Percentiles rank a stretch among this genome's conserved stretches.
These are phyloP conservation scores for Aspergillus neoniger DNA, from an alignment of 2,329 filamentous ascomycete species.

Conservation along the genomic window DNA sequence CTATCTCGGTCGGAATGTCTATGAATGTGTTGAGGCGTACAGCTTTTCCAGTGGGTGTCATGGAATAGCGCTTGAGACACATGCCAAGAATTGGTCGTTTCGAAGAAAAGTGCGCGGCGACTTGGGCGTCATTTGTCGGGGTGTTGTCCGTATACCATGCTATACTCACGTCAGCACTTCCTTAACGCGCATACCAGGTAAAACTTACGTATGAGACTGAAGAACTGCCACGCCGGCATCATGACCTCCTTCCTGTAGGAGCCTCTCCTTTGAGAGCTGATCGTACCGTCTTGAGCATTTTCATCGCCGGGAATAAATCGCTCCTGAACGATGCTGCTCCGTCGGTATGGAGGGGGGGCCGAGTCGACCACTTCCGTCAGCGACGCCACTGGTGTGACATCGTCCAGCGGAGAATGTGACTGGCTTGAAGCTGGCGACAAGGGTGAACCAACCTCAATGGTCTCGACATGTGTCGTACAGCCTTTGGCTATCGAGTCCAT, in stretches of 20 bases:
- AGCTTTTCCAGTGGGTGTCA: conserved; percentile 68
- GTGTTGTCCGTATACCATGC: conserved; percentile 81
- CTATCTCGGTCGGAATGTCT: conserved; percentile 85
- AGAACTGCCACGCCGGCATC: conserved; percentile 97
- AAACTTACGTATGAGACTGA: conserved; percentile 82
- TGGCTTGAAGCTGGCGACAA: conserved; percentile 37
- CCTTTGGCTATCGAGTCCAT: conserved; percentile 41
- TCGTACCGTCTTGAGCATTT: conserved; percentile 34
- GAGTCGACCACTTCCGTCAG: conserved; percentile 29
- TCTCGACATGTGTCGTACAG: conserved; percentile 44
- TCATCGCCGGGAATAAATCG: conserved; percentile 51
- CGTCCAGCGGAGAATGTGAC: conserved; percentile 26
- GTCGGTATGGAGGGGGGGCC: conserved; percentile 30
- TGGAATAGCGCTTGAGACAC: conserved; percentile 85
- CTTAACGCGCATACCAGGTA: neutral
- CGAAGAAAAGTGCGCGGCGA: conserved; percentile 83
- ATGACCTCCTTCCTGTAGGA: conserved; percentile 75
- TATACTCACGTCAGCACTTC: conserved; percentile 46
- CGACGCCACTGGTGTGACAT: conserved; percentile 28
- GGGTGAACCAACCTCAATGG: conserved; percentile 43
- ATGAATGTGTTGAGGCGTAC: conserved; percentile 77
- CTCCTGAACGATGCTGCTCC: conserved; percentile 47
- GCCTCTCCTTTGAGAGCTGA: conserved; percentile 35
- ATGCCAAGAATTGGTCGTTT: conserved; percentile 85
- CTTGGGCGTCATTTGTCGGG: conserved; percentile 70